Conservation (phyloP, 371 early-diverging fungal species). For the Phascolomyces articulosus region DNA sequence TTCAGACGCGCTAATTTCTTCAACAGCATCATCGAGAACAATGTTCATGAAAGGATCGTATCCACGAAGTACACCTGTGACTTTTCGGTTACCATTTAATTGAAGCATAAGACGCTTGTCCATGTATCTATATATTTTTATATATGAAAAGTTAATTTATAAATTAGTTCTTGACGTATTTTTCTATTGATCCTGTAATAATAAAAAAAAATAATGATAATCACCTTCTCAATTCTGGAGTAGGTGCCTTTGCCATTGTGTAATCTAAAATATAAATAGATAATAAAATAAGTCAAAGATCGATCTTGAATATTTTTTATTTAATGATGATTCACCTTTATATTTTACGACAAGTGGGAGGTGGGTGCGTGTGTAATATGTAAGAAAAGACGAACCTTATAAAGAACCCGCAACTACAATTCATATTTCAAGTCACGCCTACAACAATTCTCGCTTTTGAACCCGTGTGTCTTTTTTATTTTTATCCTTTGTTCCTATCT, state of each 20-base stretch:
- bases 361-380: too few species aligned
- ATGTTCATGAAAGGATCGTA: conserved; percentile 99
- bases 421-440: background rate
- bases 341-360: background rate
- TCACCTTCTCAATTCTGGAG: conserved; percentile 85
- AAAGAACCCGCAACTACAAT: too few species aligned
- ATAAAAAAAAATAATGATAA: background rate
- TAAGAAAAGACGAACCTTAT: too few species aligned
- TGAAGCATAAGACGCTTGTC: conserved; percentile 93
- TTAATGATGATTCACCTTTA: background rate
- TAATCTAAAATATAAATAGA: conserved; percentile 6
- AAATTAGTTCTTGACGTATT: too few species aligned
- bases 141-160: background rate
- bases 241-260: conserved; percentile 71
- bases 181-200: background rate
- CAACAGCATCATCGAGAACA: conserved; percentile 94
- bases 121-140: conserved; percentile 77
- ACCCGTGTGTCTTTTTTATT: background rate
- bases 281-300: background rate
- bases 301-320: background rate
- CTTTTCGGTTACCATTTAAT: conserved; percentile 91
- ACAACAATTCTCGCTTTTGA: too few species aligned
- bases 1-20: conserved; percentile 75
- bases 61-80: conserved; percentile 94
- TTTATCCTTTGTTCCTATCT: too few species aligned